phyloP scores from a whole-genome alignment of 768 basidiomycete genomes.

The Russula emetica region DNA sequence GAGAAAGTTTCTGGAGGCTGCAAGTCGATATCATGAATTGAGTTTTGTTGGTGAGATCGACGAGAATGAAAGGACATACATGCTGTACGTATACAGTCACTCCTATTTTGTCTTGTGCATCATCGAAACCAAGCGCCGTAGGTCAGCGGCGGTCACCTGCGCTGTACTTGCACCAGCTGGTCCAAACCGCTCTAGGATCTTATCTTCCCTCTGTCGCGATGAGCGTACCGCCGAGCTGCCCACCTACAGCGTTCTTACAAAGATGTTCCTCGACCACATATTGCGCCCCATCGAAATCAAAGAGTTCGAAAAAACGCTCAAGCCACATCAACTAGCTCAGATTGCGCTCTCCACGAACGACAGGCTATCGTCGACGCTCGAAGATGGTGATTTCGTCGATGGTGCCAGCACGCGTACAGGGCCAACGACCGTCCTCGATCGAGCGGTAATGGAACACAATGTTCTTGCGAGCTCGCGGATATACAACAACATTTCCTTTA shows the following conservation, averaged over 20 bases:
- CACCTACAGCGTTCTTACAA: slow-evolving; percentile 85
- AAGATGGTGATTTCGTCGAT: slow-evolving; percentile 53
- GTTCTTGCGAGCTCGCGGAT: slow-evolving; percentile 94
- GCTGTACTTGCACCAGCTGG: slow-evolving; percentile 96
- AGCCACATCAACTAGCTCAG: slow-evolving; percentile 92
- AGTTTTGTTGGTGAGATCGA: slow-evolving; percentile 89
- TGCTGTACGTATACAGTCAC: slow-evolving; percentile 59
- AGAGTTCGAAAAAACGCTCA: slow-evolving; percentile 81
- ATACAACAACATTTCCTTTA: slow-evolving; percentile 96
- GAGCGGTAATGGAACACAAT: slow-evolving; percentile 99
- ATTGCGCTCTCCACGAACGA: slow-evolving; percentile 82
- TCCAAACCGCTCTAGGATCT: slow-evolving; percentile 88
- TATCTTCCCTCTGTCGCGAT: slow-evolving; percentile 91
- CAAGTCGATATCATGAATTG: slow-evolving; percentile 89
- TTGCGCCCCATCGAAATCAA: slow-evolving; percentile 85
- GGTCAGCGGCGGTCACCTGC: slow-evolving; percentile 89
- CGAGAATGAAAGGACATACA: slow-evolving; percentile 85
- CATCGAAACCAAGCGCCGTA: slow-evolving; percentile 33
- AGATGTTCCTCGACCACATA: slow-evolving; percentile 99
- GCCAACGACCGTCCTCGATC: slow-evolving; percentile 91
- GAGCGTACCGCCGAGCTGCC: slow-evolving; percentile 79
- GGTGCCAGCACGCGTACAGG: slow-evolving; percentile 73
- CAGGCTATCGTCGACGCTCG: slow-evolving; percentile 62
- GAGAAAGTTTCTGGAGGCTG: slow-evolving; percentile 92
- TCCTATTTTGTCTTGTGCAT: slow-evolving; percentile 5